Evolutionary conservation across 257 asterid genomes (phyloP), one percentile per base, ranked within the genome.

Genomic region (Petrea volubilis): DNA sequence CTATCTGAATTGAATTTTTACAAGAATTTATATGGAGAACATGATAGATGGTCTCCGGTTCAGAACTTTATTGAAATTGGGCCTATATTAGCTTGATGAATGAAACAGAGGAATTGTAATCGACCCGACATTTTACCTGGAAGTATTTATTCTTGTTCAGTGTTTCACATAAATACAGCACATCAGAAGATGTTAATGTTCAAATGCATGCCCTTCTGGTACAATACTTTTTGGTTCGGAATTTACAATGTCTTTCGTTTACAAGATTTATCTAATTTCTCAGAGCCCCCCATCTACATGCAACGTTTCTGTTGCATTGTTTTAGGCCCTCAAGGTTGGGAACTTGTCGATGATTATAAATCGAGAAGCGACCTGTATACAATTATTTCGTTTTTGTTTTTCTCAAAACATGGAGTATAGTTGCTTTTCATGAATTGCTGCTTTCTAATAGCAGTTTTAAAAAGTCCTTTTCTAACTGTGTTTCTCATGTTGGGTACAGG

Each of bases 401-500:
- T n/a, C n/a, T n/a, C n/a, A 49, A 47, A 65, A 17, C 71, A 65
- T 47, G 11, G 23, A 24, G 21, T 2, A 18, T 46, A 65, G 46
- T 33, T 28, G 29, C 59, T 65, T 49, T 27, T 28, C 59, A 17
- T 65, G 10, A 65, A 28, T 21, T 49, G 25, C 71, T 46, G 27
- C 71, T 64, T 25, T 43, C 56, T 28, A 27, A 36, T 18, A 60
- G 18, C 29, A 60, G 60, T 49, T n/a, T 41, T 44, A 18, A 38
- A 20, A 6, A 51, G 46, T 29, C 7, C 53, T 64, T 43, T 51
- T 43, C 46, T 68, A 21, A 33, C 21, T 33, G 62, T 62, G 73
- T 49, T 69, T 76, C 64, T 24, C 52, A 57, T 71, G 59, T 36
- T 64, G 68, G 43, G 44, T 43, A 49, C 58, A 21, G 38, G 46